Conservation (phyloP, 1,139 yeast genomes). For the Blastobotrys petasosporus region DNA sequence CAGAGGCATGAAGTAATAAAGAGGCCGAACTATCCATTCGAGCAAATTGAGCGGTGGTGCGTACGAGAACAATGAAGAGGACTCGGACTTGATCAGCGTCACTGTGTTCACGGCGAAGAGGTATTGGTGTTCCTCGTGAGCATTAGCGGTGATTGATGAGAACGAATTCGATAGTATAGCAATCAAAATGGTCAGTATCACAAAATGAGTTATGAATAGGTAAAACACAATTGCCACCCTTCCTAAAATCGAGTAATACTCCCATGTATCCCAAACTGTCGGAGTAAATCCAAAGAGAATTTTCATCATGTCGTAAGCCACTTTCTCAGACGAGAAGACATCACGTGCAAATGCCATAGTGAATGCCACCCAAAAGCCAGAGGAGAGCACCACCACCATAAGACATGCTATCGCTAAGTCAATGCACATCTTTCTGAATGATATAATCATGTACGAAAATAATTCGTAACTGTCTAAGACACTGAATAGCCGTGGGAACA, state of each 20-base stretch:
- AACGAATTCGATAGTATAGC: constrained; percentile 45
- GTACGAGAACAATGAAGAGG: constrained; percentile 36
- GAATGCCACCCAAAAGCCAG: constrained; percentile 55
- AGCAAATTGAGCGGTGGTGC: constrained; percentile 36
- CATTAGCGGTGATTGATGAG: constrained; percentile 34
- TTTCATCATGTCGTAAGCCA: constrained; percentile 51
- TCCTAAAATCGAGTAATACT: constrained; percentile 46
- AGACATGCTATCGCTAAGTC: constrained; percentile 50
- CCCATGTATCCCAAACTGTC: constrained; percentile 59
- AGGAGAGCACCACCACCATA: constrained; percentile 46
- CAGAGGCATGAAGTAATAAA: constrained; percentile 31
- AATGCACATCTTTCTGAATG: constrained; percentile 50
- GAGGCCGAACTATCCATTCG: constrained; percentile 33
- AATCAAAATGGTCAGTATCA: constrained; percentile 53
- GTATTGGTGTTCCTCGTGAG: constrained; percentile 37
- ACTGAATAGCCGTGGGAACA: constrained; percentile 51
- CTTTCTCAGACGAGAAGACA: constrained; percentile 42
- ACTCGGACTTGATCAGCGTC: constrained; percentile 37
- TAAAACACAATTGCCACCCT: constrained; percentile 47
- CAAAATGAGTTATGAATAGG: constrained; percentile 52
- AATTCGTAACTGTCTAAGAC: constrained; percentile 51
- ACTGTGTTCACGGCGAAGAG: constrained; percentile 37
- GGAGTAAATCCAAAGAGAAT: constrained; percentile 60
- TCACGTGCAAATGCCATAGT: constrained; percentile 46
- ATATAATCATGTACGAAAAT: constrained; percentile 48